phyloP scores from a whole-genome alignment of 805 yeast genomes.

The Nakazawaea molendinolei region DNA sequence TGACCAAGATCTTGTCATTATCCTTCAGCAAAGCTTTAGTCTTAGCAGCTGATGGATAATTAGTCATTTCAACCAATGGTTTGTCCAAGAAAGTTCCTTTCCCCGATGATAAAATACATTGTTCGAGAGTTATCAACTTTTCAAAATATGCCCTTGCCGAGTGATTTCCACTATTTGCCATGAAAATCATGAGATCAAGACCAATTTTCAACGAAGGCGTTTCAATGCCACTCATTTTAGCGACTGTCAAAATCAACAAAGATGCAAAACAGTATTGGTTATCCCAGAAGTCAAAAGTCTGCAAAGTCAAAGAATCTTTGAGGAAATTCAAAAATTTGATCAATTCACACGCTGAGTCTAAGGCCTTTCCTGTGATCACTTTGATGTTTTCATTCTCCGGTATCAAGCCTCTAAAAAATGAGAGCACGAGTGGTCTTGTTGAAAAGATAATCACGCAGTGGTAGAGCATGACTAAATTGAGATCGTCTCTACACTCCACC shows the following conservation, averaged over 20 bases:
- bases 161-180: conserved; percentile 23
- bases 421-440: conserved; percentile 27
- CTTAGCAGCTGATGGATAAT: neutral
- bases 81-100: neutral
- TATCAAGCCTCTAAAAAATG: conserved; percentile 26
- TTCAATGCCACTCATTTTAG: conserved; percentile 13
- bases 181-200: conserved; percentile 20
- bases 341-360: conserved; percentile 25
- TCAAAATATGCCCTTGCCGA: conserved; percentile 20
- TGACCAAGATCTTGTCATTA: conserved; percentile 1
- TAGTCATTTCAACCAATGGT: conserved; percentile 3
- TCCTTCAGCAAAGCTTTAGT: neutral
- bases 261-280: conserved; percentile 31
- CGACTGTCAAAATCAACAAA: conserved; percentile 22
- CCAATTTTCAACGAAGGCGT: conserved; percentile 15
- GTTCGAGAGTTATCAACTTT: conserved; percentile 15
- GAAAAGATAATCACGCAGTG: conserved; percentile 30
- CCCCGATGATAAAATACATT: conserved; percentile 1
- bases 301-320: conserved; percentile 22
- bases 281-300: conserved; percentile 34
- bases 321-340: conserved; percentile 23
- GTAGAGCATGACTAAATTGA: conserved; percentile 27
- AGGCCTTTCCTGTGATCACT: conserved; percentile 23
- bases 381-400: conserved; percentile 18
- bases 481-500: conserved; percentile 18